These are phyloP conservation scores for Fraxinus paxiana DNA, from an alignment of 305 asterid species.

Conservation along the genomic window DNA sequence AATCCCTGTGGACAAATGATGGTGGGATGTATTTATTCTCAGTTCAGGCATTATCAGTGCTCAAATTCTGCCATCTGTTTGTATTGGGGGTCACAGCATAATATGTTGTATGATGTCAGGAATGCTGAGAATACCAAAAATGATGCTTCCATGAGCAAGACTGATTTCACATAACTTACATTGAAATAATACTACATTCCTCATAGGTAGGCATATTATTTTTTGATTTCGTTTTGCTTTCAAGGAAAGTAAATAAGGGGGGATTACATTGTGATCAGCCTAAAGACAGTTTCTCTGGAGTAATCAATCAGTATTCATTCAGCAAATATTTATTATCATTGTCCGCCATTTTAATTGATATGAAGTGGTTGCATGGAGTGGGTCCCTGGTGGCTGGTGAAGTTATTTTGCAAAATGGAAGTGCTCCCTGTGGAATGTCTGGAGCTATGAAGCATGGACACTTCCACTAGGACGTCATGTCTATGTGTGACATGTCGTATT, in stretches of 20 bases:
- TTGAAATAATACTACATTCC: not conserved
- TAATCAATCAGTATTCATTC: not conserved
- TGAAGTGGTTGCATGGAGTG: conserved; percentile 7
- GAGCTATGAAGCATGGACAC: not conserved
- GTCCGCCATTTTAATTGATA: conserved; percentile 1
- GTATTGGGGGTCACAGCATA: not conserved
- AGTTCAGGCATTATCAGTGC: not conserved
- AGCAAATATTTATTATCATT: not conserved
- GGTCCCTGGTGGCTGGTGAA: conserved; percentile 2
- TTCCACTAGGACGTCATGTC: not conserved
- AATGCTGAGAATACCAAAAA: not conserved
- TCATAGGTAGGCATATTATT: not conserved
- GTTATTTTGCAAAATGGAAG: not conserved
- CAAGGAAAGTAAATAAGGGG: not conserved
- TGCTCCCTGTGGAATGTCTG: not conserved
- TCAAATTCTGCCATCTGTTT: not conserved
- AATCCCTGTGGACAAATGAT: not conserved
- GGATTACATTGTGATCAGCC: not conserved
- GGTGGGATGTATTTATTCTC: not conserved
- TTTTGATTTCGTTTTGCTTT: not conserved
- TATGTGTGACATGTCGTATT: not conserved
- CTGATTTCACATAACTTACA: not conserved
- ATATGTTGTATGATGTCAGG: not conserved
- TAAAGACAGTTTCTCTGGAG: not conserved
- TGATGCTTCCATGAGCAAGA: not conserved